These are phyloP conservation scores for Rhizophagus prolifer DNA, from an alignment of 192 early-diverging fungal species.

Conservation along the genomic window DNA sequence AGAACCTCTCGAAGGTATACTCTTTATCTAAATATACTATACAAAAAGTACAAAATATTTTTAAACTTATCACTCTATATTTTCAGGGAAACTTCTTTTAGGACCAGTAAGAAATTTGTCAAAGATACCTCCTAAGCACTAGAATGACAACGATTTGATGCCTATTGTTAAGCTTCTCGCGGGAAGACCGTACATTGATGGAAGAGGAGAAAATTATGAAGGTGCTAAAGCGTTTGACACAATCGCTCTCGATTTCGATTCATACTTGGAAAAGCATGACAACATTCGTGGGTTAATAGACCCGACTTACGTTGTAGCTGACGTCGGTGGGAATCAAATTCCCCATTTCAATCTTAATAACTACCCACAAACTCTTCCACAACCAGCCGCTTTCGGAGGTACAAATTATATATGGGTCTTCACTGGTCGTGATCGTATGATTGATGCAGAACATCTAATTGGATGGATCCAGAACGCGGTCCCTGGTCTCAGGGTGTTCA, in stretches of 20 bases:
- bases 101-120: background rate
- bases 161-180: constrained; percentile 5
- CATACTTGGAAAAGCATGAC: constrained; percentile 1
- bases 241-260: background rate
- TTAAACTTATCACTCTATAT: background rate
- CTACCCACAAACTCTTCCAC: too few species aligned
- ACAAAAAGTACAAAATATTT: background rate
- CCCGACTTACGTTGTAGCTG: background rate
- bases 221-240: too few species aligned
- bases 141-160: background rate
- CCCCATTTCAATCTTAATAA: too few species aligned
- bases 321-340: too few species aligned
- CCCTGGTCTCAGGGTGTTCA: too few species aligned
- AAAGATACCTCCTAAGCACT: background rate
- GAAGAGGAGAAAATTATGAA: too few species aligned
- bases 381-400: too few species aligned
- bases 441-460: too few species aligned
- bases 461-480: too few species aligned
- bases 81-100: constrained; percentile 12
- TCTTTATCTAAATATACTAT: background rate
- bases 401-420: too few species aligned
- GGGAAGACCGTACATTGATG: background rate
- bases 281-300: background rate
- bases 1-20: background rate
- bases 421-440: too few species aligned